These are phyloP conservation scores for Colletotrichum coccodes DNA, from an alignment of 2,329 filamentous ascomycete genomes.

Conservation along the genomic window DNA sequence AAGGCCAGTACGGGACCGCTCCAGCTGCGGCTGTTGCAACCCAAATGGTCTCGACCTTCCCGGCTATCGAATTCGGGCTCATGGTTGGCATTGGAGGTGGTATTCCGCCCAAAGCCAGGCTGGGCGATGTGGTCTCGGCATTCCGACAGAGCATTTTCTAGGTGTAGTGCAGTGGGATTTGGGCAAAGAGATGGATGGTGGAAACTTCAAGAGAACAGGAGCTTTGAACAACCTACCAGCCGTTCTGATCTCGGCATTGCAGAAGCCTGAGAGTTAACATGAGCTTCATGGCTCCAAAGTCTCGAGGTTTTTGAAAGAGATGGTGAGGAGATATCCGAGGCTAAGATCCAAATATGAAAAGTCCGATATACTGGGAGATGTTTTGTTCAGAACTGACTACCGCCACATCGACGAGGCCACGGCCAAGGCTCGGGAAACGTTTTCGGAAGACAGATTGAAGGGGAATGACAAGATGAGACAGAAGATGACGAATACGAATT, in stretches of 20 bases:
- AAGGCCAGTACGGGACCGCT: slow-evolving; percentile 29
- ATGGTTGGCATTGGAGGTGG: slow-evolving; percentile 41
- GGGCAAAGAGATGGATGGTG: background rate
- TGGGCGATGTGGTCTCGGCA: slow-evolving; percentile 35
- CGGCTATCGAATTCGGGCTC: background rate
- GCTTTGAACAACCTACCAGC: background rate
- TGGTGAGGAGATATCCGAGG: slow-evolving; percentile 19
- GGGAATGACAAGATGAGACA: too few relatives aligned
- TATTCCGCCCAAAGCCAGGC: slow-evolving; percentile 26
- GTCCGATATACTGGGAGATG: slow-evolving; percentile 18
- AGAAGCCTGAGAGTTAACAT: slow-evolving; percentile 8
- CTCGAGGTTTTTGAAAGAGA: slow-evolving; percentile 1
- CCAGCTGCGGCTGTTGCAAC: slow-evolving; percentile 11
- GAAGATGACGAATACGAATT: slow-evolving; percentile 8
- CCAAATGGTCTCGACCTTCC: background rate
- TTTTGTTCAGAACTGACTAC: slow-evolving; percentile 19
- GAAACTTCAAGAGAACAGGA: background rate
- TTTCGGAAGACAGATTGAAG: too few relatives aligned
- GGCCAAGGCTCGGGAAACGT: too few relatives aligned
- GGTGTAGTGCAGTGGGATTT: slow-evolving; percentile 34
- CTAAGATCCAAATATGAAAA: slow-evolving; percentile 7
- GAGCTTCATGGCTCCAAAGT: slow-evolving; percentile 20
- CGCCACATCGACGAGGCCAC: slow-evolving; percentile 3
- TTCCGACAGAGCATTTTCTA: background rate
- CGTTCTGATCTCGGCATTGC: slow-evolving; percentile 17